Conservation (phyloP, 129 eudicot genomes). For the Centella asiatica region DNA sequence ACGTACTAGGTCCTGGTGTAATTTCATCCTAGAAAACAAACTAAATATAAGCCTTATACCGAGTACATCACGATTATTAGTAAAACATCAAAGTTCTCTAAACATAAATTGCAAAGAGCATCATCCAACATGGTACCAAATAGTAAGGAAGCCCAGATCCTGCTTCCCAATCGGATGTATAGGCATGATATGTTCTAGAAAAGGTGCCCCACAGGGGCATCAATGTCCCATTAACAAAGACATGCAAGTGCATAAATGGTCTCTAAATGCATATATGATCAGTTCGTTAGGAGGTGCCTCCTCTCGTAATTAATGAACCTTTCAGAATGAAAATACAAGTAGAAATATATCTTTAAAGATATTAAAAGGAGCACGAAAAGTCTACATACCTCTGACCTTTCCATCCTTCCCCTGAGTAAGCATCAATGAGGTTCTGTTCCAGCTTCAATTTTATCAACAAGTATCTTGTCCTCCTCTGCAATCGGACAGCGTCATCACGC, state of each 20-base stretch:
- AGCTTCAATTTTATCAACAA: constrained; percentile 67
- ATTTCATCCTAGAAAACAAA: background rate
- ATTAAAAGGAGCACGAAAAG: background rate
- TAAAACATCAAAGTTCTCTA: background rate
- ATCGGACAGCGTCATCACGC: constrained; percentile 68
- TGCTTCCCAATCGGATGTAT: background rate
- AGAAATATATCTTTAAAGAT: background rate
- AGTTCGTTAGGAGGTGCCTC: background rate
- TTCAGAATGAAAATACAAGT: background rate
- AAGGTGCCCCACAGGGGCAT: background rate
- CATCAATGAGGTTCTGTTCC: constrained; percentile 94
- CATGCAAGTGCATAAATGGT: background rate
- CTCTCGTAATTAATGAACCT: background rate
- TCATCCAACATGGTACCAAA: too few relatives aligned
- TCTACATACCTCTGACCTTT: constrained; percentile 87
- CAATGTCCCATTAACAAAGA: background rate
- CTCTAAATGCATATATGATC: background rate
- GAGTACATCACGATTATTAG: background rate
- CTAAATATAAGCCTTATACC: too few relatives aligned
- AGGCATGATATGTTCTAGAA: background rate
- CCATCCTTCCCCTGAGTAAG: constrained; percentile 97
- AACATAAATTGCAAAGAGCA: background rate
- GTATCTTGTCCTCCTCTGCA: constrained; percentile 79
- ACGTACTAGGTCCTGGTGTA: too few relatives aligned
- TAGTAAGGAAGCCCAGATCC: too few relatives aligned